phyloP scores from a whole-genome alignment of 2,329 filamentous ascomycete species.

The Onygenales sp. region DNA sequence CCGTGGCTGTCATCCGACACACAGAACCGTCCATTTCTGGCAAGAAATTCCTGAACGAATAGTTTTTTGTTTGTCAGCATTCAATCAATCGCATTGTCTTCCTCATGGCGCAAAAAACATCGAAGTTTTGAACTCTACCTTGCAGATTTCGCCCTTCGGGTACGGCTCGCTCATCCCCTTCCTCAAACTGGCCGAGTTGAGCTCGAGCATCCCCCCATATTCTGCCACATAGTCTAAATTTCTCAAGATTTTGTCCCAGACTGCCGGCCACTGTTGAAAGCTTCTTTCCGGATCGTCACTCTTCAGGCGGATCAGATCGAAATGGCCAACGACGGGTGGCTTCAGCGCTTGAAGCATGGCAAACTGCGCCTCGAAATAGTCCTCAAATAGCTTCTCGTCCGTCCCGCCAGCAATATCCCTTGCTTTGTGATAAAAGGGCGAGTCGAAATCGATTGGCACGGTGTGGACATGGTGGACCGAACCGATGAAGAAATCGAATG shows the following conservation, averaged over 20 bases:
- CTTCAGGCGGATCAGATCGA: conserved; percentile 80
- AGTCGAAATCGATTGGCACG: conserved; percentile 82
- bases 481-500: conserved; percentile 83
- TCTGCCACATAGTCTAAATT: conserved; percentile 62
- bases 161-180: conserved; percentile 91
- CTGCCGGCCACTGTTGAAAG: conserved; percentile 47
- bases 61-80: background rate
- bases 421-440: conserved; percentile 55
- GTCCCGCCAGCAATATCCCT: conserved; percentile 46
- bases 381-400: conserved; percentile 66
- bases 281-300: conserved; percentile 58
- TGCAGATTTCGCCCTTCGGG: conserved; percentile 66
- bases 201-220: conserved; percentile 77
- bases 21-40: conserved; percentile 69
- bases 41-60: conserved; percentile 53
- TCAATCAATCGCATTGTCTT: background rate
- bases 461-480: conserved; percentile 83
- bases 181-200: conserved; percentile 77
- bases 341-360: conserved; percentile 65
- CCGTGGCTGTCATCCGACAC: conserved; percentile 94
- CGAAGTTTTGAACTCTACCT: conserved; percentile 39
- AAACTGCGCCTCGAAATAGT: conserved; percentile 81
- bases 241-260: conserved; percentile 65
- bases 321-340: conserved; percentile 81
- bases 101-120: conserved; percentile 10